A percentile compares a stretch with the other conserved stretches of the same genome.
Evolutionary conservation across 2,329 filamentous ascomycete species (phyloP).

Genomic region (Chaetomium olivaceum): DNA sequence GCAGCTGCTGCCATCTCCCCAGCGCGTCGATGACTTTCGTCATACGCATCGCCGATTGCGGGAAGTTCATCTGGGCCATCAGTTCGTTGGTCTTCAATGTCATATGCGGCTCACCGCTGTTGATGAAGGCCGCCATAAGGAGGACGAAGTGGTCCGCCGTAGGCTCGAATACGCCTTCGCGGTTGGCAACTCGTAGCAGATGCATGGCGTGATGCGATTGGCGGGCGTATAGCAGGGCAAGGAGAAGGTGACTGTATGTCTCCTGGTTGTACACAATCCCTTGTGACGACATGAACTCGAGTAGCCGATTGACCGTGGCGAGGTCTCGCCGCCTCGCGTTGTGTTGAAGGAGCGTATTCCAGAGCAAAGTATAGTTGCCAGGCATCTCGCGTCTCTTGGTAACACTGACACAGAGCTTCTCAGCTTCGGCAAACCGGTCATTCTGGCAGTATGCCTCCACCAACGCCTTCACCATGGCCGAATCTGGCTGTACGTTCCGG

Average conservation of each 20-base stretch:
- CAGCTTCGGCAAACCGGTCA: constrained; percentile 55
- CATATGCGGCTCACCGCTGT: constrained; percentile 46
- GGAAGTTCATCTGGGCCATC: constrained; percentile 46
- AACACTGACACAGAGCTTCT: constrained; percentile 59
- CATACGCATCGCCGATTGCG: constrained; percentile 46
- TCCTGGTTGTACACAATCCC: constrained; percentile 50
- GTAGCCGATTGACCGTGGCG: constrained; percentile 49
- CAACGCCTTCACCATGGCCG: constrained; percentile 62
- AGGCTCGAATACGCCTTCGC: constrained; percentile 49
- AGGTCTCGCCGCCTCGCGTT: constrained; percentile 64
- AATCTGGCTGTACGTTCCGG: constrained; percentile 51
- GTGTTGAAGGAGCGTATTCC: constrained; percentile 74
- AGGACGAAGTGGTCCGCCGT: constrained; percentile 52
- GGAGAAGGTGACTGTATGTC: constrained; percentile 53
- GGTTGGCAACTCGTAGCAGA: constrained; percentile 48
- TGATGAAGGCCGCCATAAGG: constrained; percentile 55
- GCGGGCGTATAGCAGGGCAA: constrained; percentile 50
- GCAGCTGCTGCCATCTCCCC: constrained; percentile 39
- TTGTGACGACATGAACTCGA: constrained; percentile 51
- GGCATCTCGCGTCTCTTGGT: constrained; percentile 52
- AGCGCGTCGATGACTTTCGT: constrained; percentile 48
- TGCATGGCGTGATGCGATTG: constrained; percentile 53
- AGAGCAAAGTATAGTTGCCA: constrained; percentile 61
- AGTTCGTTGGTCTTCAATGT: constrained; percentile 46
- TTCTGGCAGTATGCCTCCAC: constrained; percentile 68